Base-by-base conservation (phyloP, 2,329 filamentous ascomycete genomes). In the Colletotrichum salicis region DNA sequence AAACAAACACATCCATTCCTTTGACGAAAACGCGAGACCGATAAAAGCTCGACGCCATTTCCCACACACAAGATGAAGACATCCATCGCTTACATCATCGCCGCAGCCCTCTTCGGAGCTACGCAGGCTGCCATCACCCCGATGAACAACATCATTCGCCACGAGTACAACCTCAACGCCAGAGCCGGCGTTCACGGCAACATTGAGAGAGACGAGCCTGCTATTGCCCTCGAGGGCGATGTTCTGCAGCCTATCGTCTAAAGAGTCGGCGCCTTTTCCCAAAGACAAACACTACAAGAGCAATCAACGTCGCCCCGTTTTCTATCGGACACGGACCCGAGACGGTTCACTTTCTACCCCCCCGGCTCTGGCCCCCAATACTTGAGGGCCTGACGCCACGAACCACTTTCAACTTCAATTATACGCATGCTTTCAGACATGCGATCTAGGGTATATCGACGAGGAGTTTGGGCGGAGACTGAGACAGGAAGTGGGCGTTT, bases 151-250 rank as follows among this genome's bases (percentile, higher is more conserved):
- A 71, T 71, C 65, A 64, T 71, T 29, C 69, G 69, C 12, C 69
- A 71, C 29, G 69, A 71, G 59, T 71, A 71, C 69, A 71, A 71
- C 54, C 27, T 71, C 41, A 71, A 69, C 54, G 69, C 69, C n/a
- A 69, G 69, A 52, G 65, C 69, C 3, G 69, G 69, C 13, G 69
- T 64, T 11, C 69, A 69, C 59, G 69, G 65, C 54, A 63, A 57
- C 29, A 35, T 69, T 29, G 45, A 31, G 5, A 65, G 65, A 7
- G 65, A 60, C 2, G 65, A 64, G 45, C 33, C 8, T 6, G 33
- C 22, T 2, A 7, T 37, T 22, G 45, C 19, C 19, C n/a, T 35
- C 35, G 54, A 58, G 7, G 48, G 54, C 6, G 69, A 71, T 12
- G 48, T 64, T 29, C 11, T 71, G 15, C 55, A 71, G 35, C 69